Conservation (phyloP, 2,329 filamentous ascomycete genomes). For the Claviceps digitariae region DNA sequence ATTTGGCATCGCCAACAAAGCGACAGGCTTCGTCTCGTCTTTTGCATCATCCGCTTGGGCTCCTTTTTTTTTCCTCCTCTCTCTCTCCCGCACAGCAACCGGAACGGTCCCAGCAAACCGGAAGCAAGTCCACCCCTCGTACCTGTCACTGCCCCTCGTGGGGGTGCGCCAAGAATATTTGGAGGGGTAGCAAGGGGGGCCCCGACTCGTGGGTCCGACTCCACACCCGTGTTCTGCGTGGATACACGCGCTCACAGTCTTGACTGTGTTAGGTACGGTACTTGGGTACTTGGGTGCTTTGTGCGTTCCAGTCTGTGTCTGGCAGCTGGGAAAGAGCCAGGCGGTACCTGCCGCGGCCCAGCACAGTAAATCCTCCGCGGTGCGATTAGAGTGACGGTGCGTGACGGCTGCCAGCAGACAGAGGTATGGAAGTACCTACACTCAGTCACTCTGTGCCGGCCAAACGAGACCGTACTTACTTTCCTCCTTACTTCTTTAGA, state of each 20-base stretch:
- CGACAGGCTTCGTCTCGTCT: background rate
- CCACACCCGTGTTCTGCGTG: background rate
- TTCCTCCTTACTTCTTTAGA: no score
- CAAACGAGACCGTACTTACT: no score
- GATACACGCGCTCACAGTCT: background rate
- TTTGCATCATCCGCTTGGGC: conserved; percentile 4
- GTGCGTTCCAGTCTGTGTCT: no score
- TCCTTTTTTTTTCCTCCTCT: background rate
- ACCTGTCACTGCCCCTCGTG: conserved; percentile 7
- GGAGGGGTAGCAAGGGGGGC: background rate
- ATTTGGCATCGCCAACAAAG: background rate
- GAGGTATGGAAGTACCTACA: no score
- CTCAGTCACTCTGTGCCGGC: no score
- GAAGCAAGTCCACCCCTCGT: conserved; percentile 8
- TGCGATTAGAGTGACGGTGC: no score
- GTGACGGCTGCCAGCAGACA: no score
- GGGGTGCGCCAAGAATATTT: background rate
- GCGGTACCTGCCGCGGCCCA: no score
- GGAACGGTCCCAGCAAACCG: conserved; percentile 2
- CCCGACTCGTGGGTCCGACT: background rate
- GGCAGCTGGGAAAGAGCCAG: no score
- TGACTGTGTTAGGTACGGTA: background rate
- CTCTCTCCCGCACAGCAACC: conserved; percentile 4
- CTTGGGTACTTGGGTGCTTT: no score
- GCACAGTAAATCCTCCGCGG: no score